A percentile compares a stretch with the other conserved stretches of the same genome.
These are phyloP conservation scores for Craterostigma plantagineum DNA, from an alignment of 257 asterid genomes.

Conservation along the genomic window DNA sequence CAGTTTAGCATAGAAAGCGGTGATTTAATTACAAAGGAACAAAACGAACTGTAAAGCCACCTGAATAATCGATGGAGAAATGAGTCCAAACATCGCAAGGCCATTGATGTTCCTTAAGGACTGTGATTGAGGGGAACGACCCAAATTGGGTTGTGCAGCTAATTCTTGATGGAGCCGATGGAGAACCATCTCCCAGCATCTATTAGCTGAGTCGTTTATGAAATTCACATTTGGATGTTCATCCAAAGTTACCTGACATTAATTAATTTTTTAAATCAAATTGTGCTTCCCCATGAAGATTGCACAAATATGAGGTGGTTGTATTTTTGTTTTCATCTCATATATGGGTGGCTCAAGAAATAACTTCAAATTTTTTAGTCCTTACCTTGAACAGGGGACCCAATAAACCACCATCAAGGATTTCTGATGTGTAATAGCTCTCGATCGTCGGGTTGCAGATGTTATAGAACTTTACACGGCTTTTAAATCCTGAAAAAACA, in stretches of 20 bases:
- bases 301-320: not conserved
- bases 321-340: no score
- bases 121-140: slow-evolving; percentile 33
- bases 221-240: slow-evolving; percentile 32
- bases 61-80: slow-evolving; percentile 32
- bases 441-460: slow-evolving; percentile 19
- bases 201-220: slow-evolving; percentile 19
- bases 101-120: slow-evolving; percentile 24
- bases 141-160: slow-evolving; percentile 13
- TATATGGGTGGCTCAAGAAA: no score
- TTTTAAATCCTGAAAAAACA: slow-evolving; percentile 45
- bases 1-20: slow-evolving; percentile 14
- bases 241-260: slow-evolving; percentile 52
- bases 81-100: slow-evolving; percentile 52
- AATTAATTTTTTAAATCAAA: slow-evolving; percentile 3
- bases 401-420: slow-evolving; percentile 49
- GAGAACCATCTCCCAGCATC: slow-evolving; percentile 58
- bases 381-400: slow-evolving; percentile 73
- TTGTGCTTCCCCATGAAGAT: slow-evolving; percentile 8
- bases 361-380: not conserved
- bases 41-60: slow-evolving; percentile 12
- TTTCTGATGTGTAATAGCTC: slow-evolving; percentile 39
- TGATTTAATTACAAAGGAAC: not conserved
- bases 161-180: slow-evolving; percentile 33
- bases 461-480: slow-evolving; percentile 39